Base-by-base conservation (phyloP, 1,139 yeast genomes). In the Suhomyces bribrorum region DNA sequence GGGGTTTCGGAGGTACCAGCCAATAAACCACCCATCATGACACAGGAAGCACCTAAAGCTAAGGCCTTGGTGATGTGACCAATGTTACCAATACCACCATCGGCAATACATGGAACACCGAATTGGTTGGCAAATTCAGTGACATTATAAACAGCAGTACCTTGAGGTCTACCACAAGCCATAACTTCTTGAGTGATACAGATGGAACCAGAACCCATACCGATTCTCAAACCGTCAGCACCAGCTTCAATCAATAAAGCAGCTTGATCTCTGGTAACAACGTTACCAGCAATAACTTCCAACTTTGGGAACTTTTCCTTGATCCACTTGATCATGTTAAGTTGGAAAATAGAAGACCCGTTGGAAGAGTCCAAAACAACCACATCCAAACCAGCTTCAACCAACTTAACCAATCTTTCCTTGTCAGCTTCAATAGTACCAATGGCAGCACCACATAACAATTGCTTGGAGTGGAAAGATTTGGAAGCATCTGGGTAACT, bases 91-190 rank as follows among this genome's bases (percentile, higher is more conserved):
- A 92, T 82, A 81, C 99, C 99, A 77, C 99, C 99, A 66, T 92
- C 99, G 52, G 99, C 99, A 56, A 92, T 89, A 72, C 96, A 86
- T 59, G 96, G 96, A 50, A 88, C 90, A 59, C 96, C 96, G 61
- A 88, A 88, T 63, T 79, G 76, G 68, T 81, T 82, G 53, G 96
- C 90, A 62, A 88, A 86, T 71, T 88, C 90, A 47, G 89, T 75
- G 37, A 88, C 96, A 47, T 80, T 81, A 73, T 78, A 87, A 40
- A 88, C 96, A 45, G 96, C 96, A 47, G 96, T 87, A 72, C 97
- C 99, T 77, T 94, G 98, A 45, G 99, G 98, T 79, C 98, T 90
- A 71, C 99, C 99, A 73, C 96, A 95, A 37, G 99, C 98, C 99
- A 92, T 92, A 45, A 92, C 98, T 73, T 92, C 99, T 75, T 94